Evolutionary conservation across 2,329 filamentous ascomycete species (phyloP).

Genomic region (Xylariomycetidae sp.): DNA sequence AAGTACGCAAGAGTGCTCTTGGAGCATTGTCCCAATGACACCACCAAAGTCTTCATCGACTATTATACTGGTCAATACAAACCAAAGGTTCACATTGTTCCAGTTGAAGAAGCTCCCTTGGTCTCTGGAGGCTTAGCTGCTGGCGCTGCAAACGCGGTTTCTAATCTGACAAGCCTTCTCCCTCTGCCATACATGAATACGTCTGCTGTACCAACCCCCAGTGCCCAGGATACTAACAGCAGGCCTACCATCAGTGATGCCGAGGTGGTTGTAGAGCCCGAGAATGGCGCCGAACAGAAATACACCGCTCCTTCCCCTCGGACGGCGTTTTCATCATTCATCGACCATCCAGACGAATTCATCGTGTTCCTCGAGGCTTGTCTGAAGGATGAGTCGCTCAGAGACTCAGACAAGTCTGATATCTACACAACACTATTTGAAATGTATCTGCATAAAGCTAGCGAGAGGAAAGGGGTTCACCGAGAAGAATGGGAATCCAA

Average conservation of each 20-base stretch:
- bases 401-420: conserved; percentile 72
- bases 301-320: conserved; percentile 81
- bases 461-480: conserved; percentile 61
- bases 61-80: conserved; percentile 87
- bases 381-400: conserved; percentile 65
- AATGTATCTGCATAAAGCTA: conserved; percentile 92
- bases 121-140: conserved; percentile 42
- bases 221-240: conserved; percentile 43
- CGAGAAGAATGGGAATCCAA: conserved; percentile 83
- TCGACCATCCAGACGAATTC: conserved; percentile 89
- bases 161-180: conserved; percentile 78
- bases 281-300: conserved; percentile 42
- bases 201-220: conserved; percentile 49
- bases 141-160: conserved; percentile 70
- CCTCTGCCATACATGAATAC: conserved; percentile 81
- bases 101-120: conserved; percentile 31
- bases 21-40: conserved; percentile 76
- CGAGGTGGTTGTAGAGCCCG: conserved; percentile 44
- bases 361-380: conserved; percentile 90
- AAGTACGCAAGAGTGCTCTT: conserved; percentile 91
- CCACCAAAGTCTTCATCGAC: conserved; percentile 84
- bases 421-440: conserved; percentile 94
- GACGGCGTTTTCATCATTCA: conserved; percentile 92
- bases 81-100: conserved; percentile 59
- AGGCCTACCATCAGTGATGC: conserved; percentile 50